phyloP scores from a whole-genome alignment of 192 early-diverging fungal genomes.

The Rhizoclosmatium sp. region DNA sequence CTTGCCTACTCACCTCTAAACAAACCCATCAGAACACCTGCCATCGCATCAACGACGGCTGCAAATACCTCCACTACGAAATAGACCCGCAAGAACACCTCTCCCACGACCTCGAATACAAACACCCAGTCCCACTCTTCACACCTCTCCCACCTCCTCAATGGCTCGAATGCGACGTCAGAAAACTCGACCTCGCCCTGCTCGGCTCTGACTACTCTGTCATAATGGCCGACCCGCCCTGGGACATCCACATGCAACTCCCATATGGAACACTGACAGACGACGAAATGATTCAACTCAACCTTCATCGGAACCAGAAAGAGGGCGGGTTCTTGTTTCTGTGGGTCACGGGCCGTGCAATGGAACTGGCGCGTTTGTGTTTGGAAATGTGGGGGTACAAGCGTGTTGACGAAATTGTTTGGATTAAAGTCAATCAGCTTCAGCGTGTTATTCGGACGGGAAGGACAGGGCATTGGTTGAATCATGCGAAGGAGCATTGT shows the following conservation, averaged over 20 bases:
- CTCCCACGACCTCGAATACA: constrained; percentile 15
- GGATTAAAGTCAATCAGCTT: constrained; percentile 73
- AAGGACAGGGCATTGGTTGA: constrained; percentile 72
- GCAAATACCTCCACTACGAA: constrained; percentile 71
- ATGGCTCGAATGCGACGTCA: constrained; percentile 71
- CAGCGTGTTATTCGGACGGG: constrained; percentile 60
- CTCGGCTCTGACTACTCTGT: constrained; percentile 64
- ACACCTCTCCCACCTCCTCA: constrained; percentile 60
- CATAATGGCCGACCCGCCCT: constrained; percentile 72
- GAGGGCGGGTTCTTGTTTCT: constrained; percentile 61
- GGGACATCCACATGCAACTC: constrained; percentile 71
- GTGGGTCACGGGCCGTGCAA: constrained; percentile 73
- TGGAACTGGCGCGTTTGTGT: constrained; percentile 61
- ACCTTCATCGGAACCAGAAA: constrained; percentile 57
- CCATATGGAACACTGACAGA: constrained; percentile 74
- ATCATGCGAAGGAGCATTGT: constrained; percentile 74
- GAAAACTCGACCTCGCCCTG: constrained; percentile 59
- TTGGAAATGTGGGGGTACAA: constrained; percentile 42
- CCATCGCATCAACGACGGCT: constrained; percentile 62
- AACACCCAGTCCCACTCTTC: constrained; percentile 31
- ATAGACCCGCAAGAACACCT: constrained; percentile 50
- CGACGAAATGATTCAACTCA: constrained; percentile 68
- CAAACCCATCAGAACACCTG: constrained; percentile 61
- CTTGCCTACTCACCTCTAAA: background rate
- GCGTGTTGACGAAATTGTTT: constrained; percentile 69